Evolutionary conservation across 1,284 basidiomycete genomes (phyloP).

Genomic region (Marasmius fiardii): DNA sequence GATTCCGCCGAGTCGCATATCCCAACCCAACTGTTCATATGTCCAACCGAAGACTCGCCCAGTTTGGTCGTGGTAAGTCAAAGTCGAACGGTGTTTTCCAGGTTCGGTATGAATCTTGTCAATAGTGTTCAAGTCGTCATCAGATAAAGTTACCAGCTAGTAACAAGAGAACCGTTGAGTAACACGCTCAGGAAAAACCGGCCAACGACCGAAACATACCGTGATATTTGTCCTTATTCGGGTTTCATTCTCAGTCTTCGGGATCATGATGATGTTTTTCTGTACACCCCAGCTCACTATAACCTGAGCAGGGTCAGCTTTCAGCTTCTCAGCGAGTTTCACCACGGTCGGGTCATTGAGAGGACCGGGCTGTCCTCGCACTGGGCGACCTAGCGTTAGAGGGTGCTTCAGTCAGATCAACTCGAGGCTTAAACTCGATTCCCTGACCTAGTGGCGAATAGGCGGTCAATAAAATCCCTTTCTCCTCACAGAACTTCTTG

Average conservation of each 20-base stretch:
- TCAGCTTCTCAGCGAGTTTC: slow-evolving; percentile 52
- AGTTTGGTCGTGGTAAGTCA: slow-evolving; percentile 2
- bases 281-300: slow-evolving; percentile 9
- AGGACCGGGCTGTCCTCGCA: not conserved
- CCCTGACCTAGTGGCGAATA: slow-evolving; percentile 61
- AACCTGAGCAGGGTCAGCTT: slow-evolving; percentile 35
- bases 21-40: slow-evolving; percentile 10
- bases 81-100: slow-evolving; percentile 8
- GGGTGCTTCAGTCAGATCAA: not conserved
- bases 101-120: slow-evolving; percentile 5
- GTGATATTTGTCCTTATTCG: slow-evolving; percentile 6
- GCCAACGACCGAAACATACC: not conserved
- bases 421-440: not conserved
- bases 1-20: slow-evolving; percentile 5
- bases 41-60: slow-evolving; percentile 10
- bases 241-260: slow-evolving; percentile 9
- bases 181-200: not conserved
- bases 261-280: slow-evolving; percentile 8
- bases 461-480: slow-evolving; percentile 63
- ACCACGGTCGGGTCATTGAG: slow-evolving; percentile 28
- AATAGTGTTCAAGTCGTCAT: not conserved
- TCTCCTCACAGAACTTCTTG: slow-evolving; percentile 48
- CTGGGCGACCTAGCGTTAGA: not conserved
- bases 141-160: slow-evolving; percentile 1
- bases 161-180: not conserved